These are phyloP conservation scores for Chrysoporthe cubensis DNA, from an alignment of 2,329 filamentous ascomycete species.

Conservation along the genomic window DNA sequence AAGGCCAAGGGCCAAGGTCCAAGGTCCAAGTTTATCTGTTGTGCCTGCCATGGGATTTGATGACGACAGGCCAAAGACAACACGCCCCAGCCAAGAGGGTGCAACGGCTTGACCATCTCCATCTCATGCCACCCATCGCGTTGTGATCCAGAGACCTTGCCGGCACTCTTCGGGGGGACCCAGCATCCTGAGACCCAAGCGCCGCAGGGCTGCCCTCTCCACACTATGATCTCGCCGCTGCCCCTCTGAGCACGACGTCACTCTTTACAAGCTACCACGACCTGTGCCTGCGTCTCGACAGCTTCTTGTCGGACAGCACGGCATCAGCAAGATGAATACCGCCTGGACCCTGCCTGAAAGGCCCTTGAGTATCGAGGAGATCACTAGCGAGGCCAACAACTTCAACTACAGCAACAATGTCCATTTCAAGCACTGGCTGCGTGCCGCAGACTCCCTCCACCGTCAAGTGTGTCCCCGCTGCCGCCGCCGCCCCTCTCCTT, in stretches of 20 bases:
- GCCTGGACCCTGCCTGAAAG: conserved; percentile 43
- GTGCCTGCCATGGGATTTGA: not conserved
- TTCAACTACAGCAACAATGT: conserved; percentile 82
- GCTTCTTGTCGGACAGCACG: not conserved
- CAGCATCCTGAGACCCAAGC: not conserved
- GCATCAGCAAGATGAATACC: conserved; percentile 36
- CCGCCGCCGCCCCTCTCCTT: not conserved
- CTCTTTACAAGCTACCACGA: not conserved
- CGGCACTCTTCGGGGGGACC: not conserved
- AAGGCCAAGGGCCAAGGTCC: not conserved
- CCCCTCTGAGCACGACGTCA: not conserved
- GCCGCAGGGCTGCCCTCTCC: not conserved
- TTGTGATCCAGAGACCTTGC: not conserved
- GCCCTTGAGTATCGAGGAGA: conserved; percentile 77
- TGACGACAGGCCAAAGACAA: not conserved
- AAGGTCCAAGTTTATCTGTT: not conserved
- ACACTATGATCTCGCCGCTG: not conserved
- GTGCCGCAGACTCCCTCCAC: conserved; percentile 77
- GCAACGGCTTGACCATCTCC: not conserved
- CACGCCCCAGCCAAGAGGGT: not conserved
- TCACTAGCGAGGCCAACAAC: conserved; percentile 73
- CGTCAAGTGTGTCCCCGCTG: conserved; percentile 68
- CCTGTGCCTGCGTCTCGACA: not conserved
- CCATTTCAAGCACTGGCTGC: conserved; percentile 78
- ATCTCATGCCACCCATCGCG: not conserved